Percentiles rank a stretch among this genome's conserved stretches.
phyloP scores from a whole-genome alignment of 1,284 basidiomycete genomes.

The Fomitiporia mediterranea region DNA sequence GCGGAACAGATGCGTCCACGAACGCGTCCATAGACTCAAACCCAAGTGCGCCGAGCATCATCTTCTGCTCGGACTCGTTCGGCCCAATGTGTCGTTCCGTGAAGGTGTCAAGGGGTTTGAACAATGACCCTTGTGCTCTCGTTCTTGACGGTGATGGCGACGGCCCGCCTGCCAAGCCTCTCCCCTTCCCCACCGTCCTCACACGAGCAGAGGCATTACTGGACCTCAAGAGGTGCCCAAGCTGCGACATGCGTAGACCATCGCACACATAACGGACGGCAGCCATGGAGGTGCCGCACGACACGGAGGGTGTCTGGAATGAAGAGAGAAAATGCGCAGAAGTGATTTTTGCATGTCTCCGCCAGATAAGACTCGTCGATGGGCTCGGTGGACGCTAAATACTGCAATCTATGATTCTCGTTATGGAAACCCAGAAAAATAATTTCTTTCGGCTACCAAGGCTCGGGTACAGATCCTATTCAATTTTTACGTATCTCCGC shows the following conservation, averaged over 20 bases:
- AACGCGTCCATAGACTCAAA: slow-evolving; percentile 87
- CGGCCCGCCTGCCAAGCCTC: slow-evolving; percentile 26
- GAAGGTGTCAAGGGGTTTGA: slow-evolving; percentile 85
- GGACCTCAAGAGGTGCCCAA: not conserved
- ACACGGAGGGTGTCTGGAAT: too few species aligned
- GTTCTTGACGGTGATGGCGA: slow-evolving; percentile 1
- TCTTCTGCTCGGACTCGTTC: slow-evolving; percentile 64
- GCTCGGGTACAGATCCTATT: slow-evolving; percentile 3
- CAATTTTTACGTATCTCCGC: too few species aligned
- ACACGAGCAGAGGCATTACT: not conserved
- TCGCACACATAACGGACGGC: slow-evolving; percentile 9
- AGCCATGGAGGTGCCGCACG: slow-evolving; percentile 7
- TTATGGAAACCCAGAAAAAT: slow-evolving; percentile 7
- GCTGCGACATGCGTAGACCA: slow-evolving; percentile 2
- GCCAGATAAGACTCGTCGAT: slow-evolving; percentile 1
- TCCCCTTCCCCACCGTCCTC: not conserved
- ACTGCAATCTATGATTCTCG: not conserved
- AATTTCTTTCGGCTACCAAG: slow-evolving; percentile 1
- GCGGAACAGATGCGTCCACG: slow-evolving; percentile 74
- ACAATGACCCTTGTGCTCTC: slow-evolving; percentile 41
- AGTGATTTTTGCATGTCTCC: not conserved
- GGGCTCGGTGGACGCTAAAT: slow-evolving; percentile 4
- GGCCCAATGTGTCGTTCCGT: slow-evolving; percentile 87
- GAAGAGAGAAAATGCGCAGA: not conserved
- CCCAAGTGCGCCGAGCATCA: slow-evolving; percentile 79